Evolutionary conservation across 1,284 basidiomycete species (phyloP).

Genomic region (Polyporus tsugae): DNA sequence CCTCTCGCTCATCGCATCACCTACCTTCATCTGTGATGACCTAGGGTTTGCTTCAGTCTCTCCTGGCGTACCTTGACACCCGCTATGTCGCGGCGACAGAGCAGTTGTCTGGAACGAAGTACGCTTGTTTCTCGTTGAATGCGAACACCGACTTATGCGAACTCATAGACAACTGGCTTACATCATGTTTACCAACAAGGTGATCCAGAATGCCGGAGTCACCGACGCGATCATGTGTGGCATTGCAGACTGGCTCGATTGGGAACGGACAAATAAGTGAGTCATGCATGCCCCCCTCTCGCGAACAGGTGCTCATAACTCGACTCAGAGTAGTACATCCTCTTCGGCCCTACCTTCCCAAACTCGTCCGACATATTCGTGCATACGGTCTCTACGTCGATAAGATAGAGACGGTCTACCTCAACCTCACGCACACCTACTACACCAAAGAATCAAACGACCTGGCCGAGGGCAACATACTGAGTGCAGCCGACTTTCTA

Average conservation of each 20-base stretch:
- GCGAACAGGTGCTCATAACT: background rate
- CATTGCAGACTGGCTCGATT: slow-evolving; percentile 62
- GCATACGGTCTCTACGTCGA: slow-evolving; percentile 61
- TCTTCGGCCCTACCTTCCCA: slow-evolving; percentile 48
- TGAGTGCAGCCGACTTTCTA: slow-evolving; percentile 65
- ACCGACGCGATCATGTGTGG: slow-evolving; percentile 54
- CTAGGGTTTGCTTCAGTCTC: slow-evolving; percentile 60
- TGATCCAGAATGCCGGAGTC: slow-evolving; percentile 61
- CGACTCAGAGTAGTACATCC: slow-evolving; percentile 40
- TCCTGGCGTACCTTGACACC: slow-evolving; percentile 72
- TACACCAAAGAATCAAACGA: slow-evolving; percentile 60
- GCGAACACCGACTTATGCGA: background rate
- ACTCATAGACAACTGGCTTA: slow-evolving; percentile 60
- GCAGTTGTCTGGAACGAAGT: slow-evolving; percentile 46
- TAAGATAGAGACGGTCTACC: slow-evolving; percentile 62
- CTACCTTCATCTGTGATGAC: slow-evolving; percentile 6
- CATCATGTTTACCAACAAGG: slow-evolving; percentile 52
- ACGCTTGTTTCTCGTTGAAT: background rate
- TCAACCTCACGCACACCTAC: slow-evolving; percentile 57
- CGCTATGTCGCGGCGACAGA: slow-evolving; percentile 54
- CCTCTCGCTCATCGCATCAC: background rate
- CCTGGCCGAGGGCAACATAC: slow-evolving; percentile 47
- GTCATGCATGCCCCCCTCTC: slow-evolving; percentile 22
- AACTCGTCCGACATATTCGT: slow-evolving; percentile 62
- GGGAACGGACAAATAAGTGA: slow-evolving; percentile 61